Evolutionary conservation across 495 filamentous ascomycete genomes (phyloP).

Genomic region (Penicillium soppii): DNA sequence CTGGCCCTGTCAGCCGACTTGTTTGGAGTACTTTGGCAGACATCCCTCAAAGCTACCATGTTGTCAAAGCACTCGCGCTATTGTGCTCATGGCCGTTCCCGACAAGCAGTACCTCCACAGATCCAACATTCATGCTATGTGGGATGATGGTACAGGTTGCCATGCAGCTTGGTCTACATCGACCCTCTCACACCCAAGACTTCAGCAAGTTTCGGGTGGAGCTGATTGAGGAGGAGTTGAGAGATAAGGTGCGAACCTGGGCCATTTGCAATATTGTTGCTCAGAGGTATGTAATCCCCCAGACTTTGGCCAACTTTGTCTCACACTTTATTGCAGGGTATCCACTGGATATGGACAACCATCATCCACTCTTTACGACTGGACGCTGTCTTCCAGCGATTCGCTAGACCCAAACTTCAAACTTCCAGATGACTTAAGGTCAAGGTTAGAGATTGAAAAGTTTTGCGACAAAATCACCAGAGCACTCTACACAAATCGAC

Average conservation of each 20-base stretch:
- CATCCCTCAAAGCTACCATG: slow-evolving; percentile 80
- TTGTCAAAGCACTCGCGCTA: slow-evolving; percentile 88
- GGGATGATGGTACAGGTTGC: slow-evolving; percentile 93
- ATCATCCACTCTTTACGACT: slow-evolving; percentile 84
- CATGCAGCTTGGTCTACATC: slow-evolving; percentile 86
- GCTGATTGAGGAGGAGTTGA: slow-evolving; percentile 79
- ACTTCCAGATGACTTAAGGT: slow-evolving; percentile 64
- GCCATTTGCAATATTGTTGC: slow-evolving; percentile 89
- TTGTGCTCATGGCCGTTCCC: slow-evolving; percentile 91
- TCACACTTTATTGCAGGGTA: slow-evolving; percentile 47
- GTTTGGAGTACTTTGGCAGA: slow-evolving; percentile 82
- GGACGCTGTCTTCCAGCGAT: slow-evolving; percentile 68
- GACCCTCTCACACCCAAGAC: slow-evolving; percentile 86
- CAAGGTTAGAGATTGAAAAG: slow-evolving; percentile 73
- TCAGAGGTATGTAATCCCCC: slow-evolving; percentile 56
- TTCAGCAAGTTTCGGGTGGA: slow-evolving; percentile 82
- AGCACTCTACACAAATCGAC: slow-evolving; percentile 76
- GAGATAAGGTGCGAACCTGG: slow-evolving; percentile 86
- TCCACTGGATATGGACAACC: slow-evolving; percentile 91
- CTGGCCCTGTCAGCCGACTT: slow-evolving; percentile 68
- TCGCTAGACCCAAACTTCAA: slow-evolving; percentile 64
- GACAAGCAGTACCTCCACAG: slow-evolving; percentile 78
- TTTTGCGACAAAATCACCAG: slow-evolving; percentile 86
- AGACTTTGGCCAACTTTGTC: not conserved
- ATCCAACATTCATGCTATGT: slow-evolving; percentile 87